phyloP scores from a whole-genome alignment of 345 rosid species.

The Fremontodendron californicum region DNA sequence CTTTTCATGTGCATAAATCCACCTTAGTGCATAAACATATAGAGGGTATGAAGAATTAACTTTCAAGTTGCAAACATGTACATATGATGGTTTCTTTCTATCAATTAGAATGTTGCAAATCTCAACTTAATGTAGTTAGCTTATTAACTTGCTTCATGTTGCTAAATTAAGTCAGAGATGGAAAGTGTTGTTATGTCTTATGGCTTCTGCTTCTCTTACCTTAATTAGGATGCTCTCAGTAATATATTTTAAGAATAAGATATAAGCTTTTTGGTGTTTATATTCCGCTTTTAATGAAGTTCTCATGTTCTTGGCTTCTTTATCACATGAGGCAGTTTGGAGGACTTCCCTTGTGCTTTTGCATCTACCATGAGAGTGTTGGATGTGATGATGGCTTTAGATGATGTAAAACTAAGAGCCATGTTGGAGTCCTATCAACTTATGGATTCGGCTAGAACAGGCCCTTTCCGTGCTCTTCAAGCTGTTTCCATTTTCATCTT shows the following conservation, averaged over 20 bases:
- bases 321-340: constrained; percentile 42
- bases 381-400: constrained; percentile 48
- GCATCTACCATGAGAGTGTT: constrained; percentile 58
- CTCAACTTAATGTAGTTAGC: background rate
- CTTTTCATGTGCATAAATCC: background rate
- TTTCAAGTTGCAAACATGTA: background rate
- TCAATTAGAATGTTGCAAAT: background rate
- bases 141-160: background rate
- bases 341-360: constrained; percentile 60
- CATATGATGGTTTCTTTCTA: background rate
- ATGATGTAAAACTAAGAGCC: constrained; percentile 45
- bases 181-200: background rate
- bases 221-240: background rate
- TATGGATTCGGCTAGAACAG: constrained; percentile 55
- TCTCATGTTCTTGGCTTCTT: constrained; percentile 19
- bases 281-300: background rate
- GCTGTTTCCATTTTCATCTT: constrained; percentile 63
- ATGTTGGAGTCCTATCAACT: constrained; percentile 55
- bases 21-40: background rate
- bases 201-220: background rate
- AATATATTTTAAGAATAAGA: background rate
- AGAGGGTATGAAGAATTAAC: background rate
- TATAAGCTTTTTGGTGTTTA: background rate
- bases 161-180: background rate
- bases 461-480: constrained; percentile 72